A percentile compares a stretch with the other conserved stretches of the same genome.
Conservation (phyloP, 2,329 filamentous ascomycete species). For the Gnomoniopsis sp. region DNA sequence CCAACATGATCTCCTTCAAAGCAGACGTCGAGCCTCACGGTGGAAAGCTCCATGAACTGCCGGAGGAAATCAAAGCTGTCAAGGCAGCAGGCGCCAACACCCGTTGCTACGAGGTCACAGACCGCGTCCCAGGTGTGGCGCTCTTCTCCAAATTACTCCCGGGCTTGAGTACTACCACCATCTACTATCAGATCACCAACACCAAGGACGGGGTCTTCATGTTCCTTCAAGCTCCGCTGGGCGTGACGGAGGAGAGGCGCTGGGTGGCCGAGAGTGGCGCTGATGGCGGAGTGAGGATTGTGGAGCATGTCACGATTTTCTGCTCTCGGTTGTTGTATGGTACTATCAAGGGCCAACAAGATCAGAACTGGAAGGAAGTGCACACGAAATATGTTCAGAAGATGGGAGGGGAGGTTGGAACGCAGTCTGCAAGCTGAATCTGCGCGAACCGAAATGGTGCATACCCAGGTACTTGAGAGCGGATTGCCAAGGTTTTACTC, state of each 20-base stretch:
- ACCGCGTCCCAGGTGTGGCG: not conserved
- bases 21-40: constrained; percentile 1
- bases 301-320: constrained; percentile 5
- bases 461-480: no score
- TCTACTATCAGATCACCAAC: constrained; percentile 6
- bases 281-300: not conserved
- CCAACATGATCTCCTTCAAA: constrained; percentile 6
- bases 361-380: constrained; percentile 4
- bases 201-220: constrained; percentile 4
- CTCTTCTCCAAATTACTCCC: constrained; percentile 5
- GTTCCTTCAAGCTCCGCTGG: constrained; percentile 1
- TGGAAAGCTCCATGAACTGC: not conserved
- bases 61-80: not conserved
- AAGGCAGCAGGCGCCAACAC: not conserved
- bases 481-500: no score
- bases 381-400: constrained; percentile 4
- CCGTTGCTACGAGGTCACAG: not conserved
- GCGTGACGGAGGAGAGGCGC: constrained; percentile 7
- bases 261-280: not conserved
- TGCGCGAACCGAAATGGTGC: not conserved
- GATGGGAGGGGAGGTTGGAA: constrained; percentile 4
- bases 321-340: constrained; percentile 6
- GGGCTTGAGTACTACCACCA: constrained; percentile 1
- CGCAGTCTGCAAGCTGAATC: not conserved
- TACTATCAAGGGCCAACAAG: constrained; percentile 5